Base-by-base conservation (phyloP, 306 rosid species). In the Carpinus viminea region DNA sequence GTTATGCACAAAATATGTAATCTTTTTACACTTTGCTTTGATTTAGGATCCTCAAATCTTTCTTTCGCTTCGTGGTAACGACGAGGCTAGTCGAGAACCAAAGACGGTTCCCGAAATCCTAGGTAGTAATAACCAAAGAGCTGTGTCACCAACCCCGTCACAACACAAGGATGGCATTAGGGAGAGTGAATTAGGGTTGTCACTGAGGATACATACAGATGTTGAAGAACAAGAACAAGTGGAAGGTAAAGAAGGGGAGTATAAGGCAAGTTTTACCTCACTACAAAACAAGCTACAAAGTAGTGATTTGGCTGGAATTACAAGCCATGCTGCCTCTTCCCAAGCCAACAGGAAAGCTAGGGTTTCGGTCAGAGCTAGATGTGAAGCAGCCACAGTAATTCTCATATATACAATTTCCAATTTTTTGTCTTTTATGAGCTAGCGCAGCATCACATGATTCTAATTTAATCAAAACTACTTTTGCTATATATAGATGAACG, bases 361-460 rank as follows among this genome's bases (percentile, higher is more conserved):
- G 96, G 98, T 95, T 90, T 95, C 98, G 0, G 96, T 95, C 48
- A 81, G 98, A 85, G 98, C 97, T 38, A 90, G 98, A 91, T 92
- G 98, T 83, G 98, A 95, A 76, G 24, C 93, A 16, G 93, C 97
- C 74, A 91, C 96, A 0, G 98, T 54, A 17, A 12, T 45, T 34
- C 7, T 20, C 20, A 2, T 1, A 24, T 24, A 24, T 24, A 24
- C 26, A 24, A 24, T 24, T 24, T 24, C 26, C 26, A 24, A 24
- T 24, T 24, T 24, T 24, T 24, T 24, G 26, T 24, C 26, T 24
- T 24, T 24, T 24, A 24, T 24, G 26, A 24, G 3, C 21, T 41
- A 10, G 34, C 45, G 38, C 15, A 5, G 4, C 7, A 28, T 15
- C 38, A 34, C 24, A 1, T 18, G 20, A 65, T 2, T 66, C 18